Evolutionary conservation across 805 yeast genomes (phyloP), one percentile per base, ranked within the genome.

Genomic region (Candida hispaniensis): DNA sequence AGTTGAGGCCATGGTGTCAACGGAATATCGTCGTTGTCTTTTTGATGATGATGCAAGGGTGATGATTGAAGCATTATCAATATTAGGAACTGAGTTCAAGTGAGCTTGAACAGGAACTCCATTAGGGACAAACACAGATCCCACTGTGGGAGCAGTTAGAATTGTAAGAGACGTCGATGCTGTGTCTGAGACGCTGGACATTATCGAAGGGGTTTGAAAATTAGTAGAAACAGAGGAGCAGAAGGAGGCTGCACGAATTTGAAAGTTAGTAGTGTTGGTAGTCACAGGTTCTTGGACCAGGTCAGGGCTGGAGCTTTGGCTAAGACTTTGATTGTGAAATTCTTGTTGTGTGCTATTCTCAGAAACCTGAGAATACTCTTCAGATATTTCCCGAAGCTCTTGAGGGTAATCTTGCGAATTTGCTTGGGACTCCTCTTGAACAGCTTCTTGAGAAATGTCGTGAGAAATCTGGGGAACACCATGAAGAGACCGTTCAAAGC

Each of bases 11-110:
- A 57, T 57, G 11, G 61, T 57, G 38, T 57, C 61, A 12, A 56
- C 44, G 5, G 59, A 53, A 29, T 53, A 46, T 19, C 60, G 44
- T 13, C 59, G 44, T 16, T 49, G 13, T 21, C 39, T 47, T 33
- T 56, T 56, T 12, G 60, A 54, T 12, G 60, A 55, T 11, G 56
- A 48, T 14, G 61, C 61, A 12, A 57, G 47, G 9, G 61, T 57
- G 39, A 56, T 44, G 17, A 57, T 58, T 17, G 56, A 49, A n/a
- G 61, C 61, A 4, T 48, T 45, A 38, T 56, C 61, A 18, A 40
- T 24, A 18, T 21, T 40, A 29, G 33, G 30, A 12, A 27, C 36
- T 16, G 29, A 11, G 35, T 24, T 22, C 13, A 38, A 33, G 28
- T 19, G 25, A 30, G 20, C 10, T 9, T 19, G 30, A 18, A 12